Conservation (phyloP, 805 yeast genomes). For the Huiozyma naganishii region DNA sequence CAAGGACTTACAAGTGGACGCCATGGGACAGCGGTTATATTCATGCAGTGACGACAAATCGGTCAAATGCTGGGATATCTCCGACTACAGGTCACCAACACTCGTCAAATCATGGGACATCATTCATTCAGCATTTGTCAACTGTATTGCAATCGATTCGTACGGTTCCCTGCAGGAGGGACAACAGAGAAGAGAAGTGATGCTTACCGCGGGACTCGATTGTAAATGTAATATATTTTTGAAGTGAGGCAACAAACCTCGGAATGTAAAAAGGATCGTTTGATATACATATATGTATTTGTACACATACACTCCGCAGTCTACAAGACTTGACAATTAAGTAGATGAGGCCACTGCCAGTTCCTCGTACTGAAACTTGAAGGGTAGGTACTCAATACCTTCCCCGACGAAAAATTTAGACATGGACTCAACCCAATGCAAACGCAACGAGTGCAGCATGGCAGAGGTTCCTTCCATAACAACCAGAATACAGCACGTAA, state of each 20-base stretch:
- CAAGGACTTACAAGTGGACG: slow-evolving; percentile 36
- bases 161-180: slow-evolving; percentile 11
- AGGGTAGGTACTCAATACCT: slow-evolving; percentile 59
- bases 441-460: slow-evolving; percentile 65
- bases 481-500: slow-evolving; percentile 59
- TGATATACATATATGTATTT: not conserved
- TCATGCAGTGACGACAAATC: slow-evolving; percentile 74
- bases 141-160: slow-evolving; percentile 32
- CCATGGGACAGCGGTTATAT: slow-evolving; percentile 70
- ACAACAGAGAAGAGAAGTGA: slow-evolving; percentile 9
- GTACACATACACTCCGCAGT: not conserved
- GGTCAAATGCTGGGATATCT: slow-evolving; percentile 68
- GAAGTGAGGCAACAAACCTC: slow-evolving; percentile 1
- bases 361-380: slow-evolving; percentile 31
- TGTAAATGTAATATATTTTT: slow-evolving; percentile 15
- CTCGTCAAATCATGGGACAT: slow-evolving; percentile 43
- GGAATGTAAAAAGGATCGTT: not conserved
- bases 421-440: slow-evolving; percentile 81
- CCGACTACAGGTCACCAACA: slow-evolving; percentile 23
- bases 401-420: slow-evolving; percentile 72
- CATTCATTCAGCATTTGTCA: slow-evolving; percentile 69
- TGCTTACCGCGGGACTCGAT: slow-evolving; percentile 18
- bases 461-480: slow-evolving; percentile 82
- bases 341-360: slow-evolving; percentile 4
- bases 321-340: not conserved